phyloP scores from a whole-genome alignment of 179 eudicot genomes.

The Sideroxylon spinosum region DNA sequence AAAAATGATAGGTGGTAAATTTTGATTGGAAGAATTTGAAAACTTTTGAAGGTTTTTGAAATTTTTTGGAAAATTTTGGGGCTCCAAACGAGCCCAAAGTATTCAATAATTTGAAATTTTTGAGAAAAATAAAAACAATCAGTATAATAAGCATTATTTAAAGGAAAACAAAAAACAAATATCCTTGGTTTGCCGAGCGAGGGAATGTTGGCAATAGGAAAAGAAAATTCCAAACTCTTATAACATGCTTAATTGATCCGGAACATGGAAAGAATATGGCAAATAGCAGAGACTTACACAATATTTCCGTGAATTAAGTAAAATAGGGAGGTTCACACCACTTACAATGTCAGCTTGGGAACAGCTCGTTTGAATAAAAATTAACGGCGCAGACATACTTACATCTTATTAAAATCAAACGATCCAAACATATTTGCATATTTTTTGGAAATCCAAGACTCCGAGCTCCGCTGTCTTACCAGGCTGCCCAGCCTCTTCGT shows the following conservation, averaged over 20 bases:
- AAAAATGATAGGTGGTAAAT: no score
- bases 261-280: neutral
- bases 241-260: neutral
- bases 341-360: no score
- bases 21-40: no score
- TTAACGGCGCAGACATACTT: no score
- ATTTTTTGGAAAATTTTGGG: no score
- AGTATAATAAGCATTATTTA: neutral
- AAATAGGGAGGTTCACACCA: no score
- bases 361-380: no score
- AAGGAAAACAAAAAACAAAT: neutral
- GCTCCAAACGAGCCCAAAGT: no score
- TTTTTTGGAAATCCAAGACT: neutral
- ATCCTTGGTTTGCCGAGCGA: neutral
- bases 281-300: neutral
- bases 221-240: neutral
- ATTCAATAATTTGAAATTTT: neutral
- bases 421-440: no score
- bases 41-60: no score
- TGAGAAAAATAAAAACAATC: neutral
- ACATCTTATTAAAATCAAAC: no score
- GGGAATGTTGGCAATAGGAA: neutral
- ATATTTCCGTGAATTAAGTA: neutral
- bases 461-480: constrained; percentile 16
- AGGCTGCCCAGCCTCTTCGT: constrained; percentile 40